phyloP scores from a whole-genome alignment of 2,329 filamentous ascomycete genomes.

The Apiospora arundinis region DNA sequence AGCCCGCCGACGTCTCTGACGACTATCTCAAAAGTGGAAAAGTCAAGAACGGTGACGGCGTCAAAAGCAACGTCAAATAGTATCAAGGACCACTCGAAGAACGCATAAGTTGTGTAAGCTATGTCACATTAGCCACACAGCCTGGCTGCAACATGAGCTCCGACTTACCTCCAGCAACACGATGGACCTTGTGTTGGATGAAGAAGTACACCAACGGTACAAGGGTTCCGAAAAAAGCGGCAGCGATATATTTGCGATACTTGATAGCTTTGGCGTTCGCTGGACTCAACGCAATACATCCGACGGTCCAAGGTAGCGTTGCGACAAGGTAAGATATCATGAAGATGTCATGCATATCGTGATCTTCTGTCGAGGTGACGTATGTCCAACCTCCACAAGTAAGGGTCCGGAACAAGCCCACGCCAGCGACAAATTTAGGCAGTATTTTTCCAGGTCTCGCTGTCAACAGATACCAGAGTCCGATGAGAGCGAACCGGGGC shows the following conservation, averaged over 20 bases:
- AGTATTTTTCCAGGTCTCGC: constrained; percentile 74
- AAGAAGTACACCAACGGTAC: constrained; percentile 95
- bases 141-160: not conserved
- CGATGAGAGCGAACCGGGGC: constrained; percentile 88
- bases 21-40: constrained; percentile 84
- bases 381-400: constrained; percentile 99
- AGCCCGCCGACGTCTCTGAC: constrained; percentile 87
- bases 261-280: constrained; percentile 82
- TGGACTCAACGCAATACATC: constrained; percentile 87
- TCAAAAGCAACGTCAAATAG: constrained; percentile 96
- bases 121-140: constrained; percentile 28
- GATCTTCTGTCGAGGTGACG: constrained; percentile 96
- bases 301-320: constrained; percentile 93
- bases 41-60: constrained; percentile 91
- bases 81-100: constrained; percentile 97
- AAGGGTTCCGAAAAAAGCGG: constrained; percentile 87
- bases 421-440: constrained; percentile 79
- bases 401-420: constrained; percentile 85
- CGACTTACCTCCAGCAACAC: constrained; percentile 83
- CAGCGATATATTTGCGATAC: constrained; percentile 85
- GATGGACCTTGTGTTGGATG: constrained; percentile 98
- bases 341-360: constrained; percentile 98
- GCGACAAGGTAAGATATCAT: constrained; percentile 98
- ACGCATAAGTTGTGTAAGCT: constrained; percentile 98
- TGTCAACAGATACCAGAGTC: constrained; percentile 90